Evolutionary conservation across 2,329 filamentous ascomycete genomes (phyloP), one percentile per base, ranked within the genome.

Genomic region (Keithomyces neogunnii): DNA sequence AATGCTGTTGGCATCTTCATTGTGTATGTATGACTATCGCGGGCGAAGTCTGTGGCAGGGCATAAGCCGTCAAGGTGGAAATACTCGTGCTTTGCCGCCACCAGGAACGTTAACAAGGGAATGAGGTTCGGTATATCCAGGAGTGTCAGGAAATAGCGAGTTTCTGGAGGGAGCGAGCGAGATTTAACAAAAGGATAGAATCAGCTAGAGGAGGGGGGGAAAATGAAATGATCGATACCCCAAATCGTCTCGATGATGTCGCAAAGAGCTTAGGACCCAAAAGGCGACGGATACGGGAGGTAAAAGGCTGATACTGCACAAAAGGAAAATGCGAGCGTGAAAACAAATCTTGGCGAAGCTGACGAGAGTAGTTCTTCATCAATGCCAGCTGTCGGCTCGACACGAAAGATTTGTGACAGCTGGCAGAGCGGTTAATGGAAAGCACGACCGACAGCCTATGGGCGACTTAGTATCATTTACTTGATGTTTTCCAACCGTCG

Each of bases 231-330:
- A 43, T n/a, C 33, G 42, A 19, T 31, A 47, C 43, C 9, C 51
- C 47, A 49, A 44, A 44, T 30, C 32, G 47, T 49, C 42, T 47
- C 43, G 36, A 38, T 39, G 9, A 26, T 19, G 26, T 36, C 26
- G 19, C 39, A 38, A 47, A 52, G 32, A 45, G n/a, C 43, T 2
- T 13, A 11, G 29, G 43, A 9, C 33, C 26, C 7, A 42, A 44
- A 40, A 36, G 28, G 36, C 32, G 26, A 26, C 39, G 28, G 40
- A 30, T 44, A 29, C 45, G 39, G 43, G 43, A 49, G n/a, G 48
- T 28, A 45, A 47, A 48, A 31, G 43, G 31, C 47, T 49, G 51
- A 52, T 52, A 49, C 42, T 36, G n/a, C 26, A 49, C 36, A 36
- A 31, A 5, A 42, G 32, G 43, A 6, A 4, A 35, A 10, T 5